Base-by-base conservation (phyloP, 2,329 filamentous ascomycete species). In the Calonectria pauciramosa region DNA sequence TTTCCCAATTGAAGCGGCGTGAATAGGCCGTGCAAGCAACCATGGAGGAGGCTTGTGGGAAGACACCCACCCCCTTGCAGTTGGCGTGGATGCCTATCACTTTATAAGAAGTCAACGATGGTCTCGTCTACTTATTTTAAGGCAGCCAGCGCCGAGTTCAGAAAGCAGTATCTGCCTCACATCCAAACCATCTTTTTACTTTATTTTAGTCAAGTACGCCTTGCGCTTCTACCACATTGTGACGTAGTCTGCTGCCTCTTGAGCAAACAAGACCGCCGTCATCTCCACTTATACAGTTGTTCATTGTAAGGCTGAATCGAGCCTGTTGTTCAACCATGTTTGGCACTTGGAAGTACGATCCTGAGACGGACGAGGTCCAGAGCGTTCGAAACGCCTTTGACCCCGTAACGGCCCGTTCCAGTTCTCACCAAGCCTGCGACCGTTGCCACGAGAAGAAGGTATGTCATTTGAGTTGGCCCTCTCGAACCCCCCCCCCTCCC, bases 381-480 rank as follows among this genome's bases (percentile, higher is more conserved):
- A 84, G 82, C 71, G 76, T 86, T 65, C 82, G 85, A 49, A 81
- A 80, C 23, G 82, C 83, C 38, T 84, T 83, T 69, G 84, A 86
- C 68, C 85, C 84, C 66, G 78, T 84, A 75, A 84, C 84, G 32
- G 84, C 84, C 36, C 82, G 84, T 52, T 85, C 84, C 13, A 86
- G 83, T 74, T 82, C 82, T 65, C 85, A 86, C 74, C 84, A 85
- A 73, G 85, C 85, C 3, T 86, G 85, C 77, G 82, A 85, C 60
- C 79, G 84, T 34, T 86, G 85, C 66, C 84, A 86, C 60, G 83
- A 84, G 76, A 86, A 86, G 70, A 86, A 86, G 81, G 85, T 85
- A 77, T 18, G 28, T n/a, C 23, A 52, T 28, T 28, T 16, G 38
- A 11, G 68, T 28, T 66, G 52, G 63, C 23, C 16, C 36, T 32